These are phyloP conservation scores for Eutrema yunnanense DNA, from an alignment of 345 rosid species.

Conservation along the genomic window DNA sequence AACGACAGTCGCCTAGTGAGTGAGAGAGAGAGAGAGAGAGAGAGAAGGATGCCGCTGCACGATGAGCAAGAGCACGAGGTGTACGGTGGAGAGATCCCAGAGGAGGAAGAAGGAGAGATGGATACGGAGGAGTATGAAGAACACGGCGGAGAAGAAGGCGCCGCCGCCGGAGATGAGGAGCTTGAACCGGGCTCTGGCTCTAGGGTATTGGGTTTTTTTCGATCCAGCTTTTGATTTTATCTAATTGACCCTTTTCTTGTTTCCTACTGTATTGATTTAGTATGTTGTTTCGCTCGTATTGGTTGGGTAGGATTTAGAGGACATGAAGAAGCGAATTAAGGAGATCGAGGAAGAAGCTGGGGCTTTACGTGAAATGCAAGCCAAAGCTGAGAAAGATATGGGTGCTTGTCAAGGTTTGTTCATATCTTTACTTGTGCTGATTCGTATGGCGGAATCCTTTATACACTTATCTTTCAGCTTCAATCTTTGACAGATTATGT, in stretches of 20 bases:
- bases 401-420: slow-evolving; percentile 78
- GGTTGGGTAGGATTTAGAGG: slow-evolving; percentile 75
- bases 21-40: slow-evolving; percentile 2
- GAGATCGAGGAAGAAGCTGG: slow-evolving; percentile 98
- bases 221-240: slow-evolving; percentile 6
- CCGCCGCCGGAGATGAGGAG: slow-evolving; percentile 40
- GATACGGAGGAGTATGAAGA: slow-evolving; percentile 54
- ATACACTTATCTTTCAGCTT: too few relatives aligned
- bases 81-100: slow-evolving; percentile 82
- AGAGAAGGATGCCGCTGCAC: slow-evolving; percentile 40
- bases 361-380: slow-evolving; percentile 98
- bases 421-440: not conserved
- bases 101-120: slow-evolving; percentile 74
- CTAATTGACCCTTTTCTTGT: not conserved
- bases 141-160: slow-evolving; percentile 38
- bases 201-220: slow-evolving; percentile 35
- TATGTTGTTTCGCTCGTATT: not conserved
- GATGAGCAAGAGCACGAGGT: slow-evolving; percentile 84
- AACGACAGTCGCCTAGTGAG: slow-evolving; percentile 26
- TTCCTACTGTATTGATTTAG: not conserved
- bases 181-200: slow-evolving; percentile 52
- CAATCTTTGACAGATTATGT: not conserved
- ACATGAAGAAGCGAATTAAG: slow-evolving; percentile 91
- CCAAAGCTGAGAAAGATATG: slow-evolving; percentile 99
- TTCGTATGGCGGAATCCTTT: not conserved